phyloP scores from a whole-genome alignment of 129 eudicot species.

The Flaveria robusta region DNA sequence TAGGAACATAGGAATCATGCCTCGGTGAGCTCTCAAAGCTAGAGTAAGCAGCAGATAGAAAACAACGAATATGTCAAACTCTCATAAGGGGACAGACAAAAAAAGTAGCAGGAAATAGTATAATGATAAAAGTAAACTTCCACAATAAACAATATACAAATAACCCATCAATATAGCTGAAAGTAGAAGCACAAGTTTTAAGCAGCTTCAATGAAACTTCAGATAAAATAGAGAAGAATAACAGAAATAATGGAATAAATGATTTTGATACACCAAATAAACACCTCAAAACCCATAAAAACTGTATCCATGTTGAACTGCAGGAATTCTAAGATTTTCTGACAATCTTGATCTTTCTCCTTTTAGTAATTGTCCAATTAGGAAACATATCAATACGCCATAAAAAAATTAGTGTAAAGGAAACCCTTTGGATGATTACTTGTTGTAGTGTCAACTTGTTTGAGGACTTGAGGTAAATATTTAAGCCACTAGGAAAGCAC shows the following conservation, averaged over 20 bases:
- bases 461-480: too few relatives aligned
- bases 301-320: not conserved
- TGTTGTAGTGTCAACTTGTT: too few relatives aligned
- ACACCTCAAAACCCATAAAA: not conserved
- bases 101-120: not conserved
- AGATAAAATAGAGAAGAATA: not conserved
- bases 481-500: too few relatives aligned
- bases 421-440: too few relatives aligned
- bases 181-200: not conserved
- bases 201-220: not conserved
- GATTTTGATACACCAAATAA: not conserved
- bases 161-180: not conserved
- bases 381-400: too few relatives aligned
- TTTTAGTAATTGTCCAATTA: too few relatives aligned
- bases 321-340: too few relatives aligned
- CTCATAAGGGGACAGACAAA: not conserved
- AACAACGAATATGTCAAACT: not conserved
- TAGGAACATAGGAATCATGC: constrained; percentile 88
- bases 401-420: too few relatives aligned
- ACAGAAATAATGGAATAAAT: not conserved
- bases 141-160: not conserved
- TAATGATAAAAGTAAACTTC: not conserved
- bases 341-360: too few relatives aligned
- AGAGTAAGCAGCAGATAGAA: constrained; percentile 9
- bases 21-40: constrained; percentile 95